Percentiles rank a stretch among this genome's conserved stretches.
phyloP scores from a whole-genome alignment of 2,329 filamentous ascomycete species.

The Ascochyta clinopodiicola region DNA sequence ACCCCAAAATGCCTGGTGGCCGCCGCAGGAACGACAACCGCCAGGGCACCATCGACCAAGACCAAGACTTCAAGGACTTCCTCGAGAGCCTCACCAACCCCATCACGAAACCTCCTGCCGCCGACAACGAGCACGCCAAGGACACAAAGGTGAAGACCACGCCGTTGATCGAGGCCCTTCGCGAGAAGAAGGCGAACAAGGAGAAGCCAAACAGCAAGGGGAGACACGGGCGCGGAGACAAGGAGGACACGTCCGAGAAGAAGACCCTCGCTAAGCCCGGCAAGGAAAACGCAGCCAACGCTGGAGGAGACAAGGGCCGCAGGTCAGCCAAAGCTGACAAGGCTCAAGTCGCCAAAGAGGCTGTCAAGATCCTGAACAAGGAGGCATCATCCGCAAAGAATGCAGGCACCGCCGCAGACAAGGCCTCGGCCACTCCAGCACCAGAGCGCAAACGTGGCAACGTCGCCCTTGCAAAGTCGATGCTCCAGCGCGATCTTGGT shows the following conservation, averaged over 20 bases:
- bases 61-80: conserved; percentile 94
- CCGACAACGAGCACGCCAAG: conserved; percentile 61
- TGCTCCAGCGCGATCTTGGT: conserved; percentile 68
- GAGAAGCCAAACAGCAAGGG: conserved; percentile 61
- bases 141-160: conserved; percentile 77
- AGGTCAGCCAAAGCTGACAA: conserved; percentile 59
- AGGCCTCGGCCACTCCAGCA: conserved; percentile 47
- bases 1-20: conserved; percentile 78
- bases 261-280: conserved; percentile 42
- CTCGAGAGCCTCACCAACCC: conserved; percentile 84
- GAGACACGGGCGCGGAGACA: conserved; percentile 65
- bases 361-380: conserved; percentile 64
- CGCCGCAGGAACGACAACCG: conserved; percentile 81
- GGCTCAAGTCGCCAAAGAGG: conserved; percentile 69
- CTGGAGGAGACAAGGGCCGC: conserved; percentile 47
- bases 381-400: conserved; percentile 47
- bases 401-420: conserved; percentile 41
- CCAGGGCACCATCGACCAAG: conserved; percentile 95
- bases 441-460: conserved; percentile 62
- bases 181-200: conserved; percentile 87
- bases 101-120: conserved; percentile 60
- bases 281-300: conserved; percentile 38
- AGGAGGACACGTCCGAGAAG: conserved; percentile 61
- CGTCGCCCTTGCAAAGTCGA: conserved; percentile 61
- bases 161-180: conserved; percentile 86